phyloP scores from a whole-genome alignment of 306 rosid genomes.

The Crotalaria pallida region DNA sequence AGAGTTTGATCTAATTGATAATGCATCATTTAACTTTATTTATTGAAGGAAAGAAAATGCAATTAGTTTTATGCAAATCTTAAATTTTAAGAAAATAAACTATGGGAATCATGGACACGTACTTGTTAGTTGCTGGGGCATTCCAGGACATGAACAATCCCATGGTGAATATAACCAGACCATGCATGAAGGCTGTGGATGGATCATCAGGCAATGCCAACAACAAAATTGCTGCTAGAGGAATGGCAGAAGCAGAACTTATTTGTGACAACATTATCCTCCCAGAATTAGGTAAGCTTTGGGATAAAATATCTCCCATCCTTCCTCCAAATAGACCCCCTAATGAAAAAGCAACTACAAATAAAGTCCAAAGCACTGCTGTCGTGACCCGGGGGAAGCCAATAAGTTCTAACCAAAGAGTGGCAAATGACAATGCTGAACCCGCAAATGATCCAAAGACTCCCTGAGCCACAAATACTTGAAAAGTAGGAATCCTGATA shows the following conservation, averaged over 20 bases:
- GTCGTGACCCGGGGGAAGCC: conserved; percentile 70
- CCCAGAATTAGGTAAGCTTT: conserved; percentile 56
- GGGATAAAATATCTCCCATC: conserved; percentile 67
- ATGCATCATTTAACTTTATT: no score
- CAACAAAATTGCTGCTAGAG: conserved; percentile 61
- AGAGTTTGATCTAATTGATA: no score
- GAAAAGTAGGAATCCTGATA: conserved; percentile 61
- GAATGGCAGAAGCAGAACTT: conserved; percentile 70
- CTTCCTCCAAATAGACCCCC: conserved; percentile 78
- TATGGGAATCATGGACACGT: conserved; percentile 7
- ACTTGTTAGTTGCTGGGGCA: conserved; percentile 77
- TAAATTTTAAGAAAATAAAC: not conserved
- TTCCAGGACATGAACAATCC: conserved; percentile 64
- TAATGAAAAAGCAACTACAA: conserved; percentile 49
- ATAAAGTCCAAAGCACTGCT: conserved; percentile 57
- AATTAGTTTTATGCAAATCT: not conserved
- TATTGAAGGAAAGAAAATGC: no score
- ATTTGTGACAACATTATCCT: conserved; percentile 75
- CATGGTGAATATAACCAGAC: conserved; percentile 63
- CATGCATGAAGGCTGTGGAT: conserved; percentile 58
- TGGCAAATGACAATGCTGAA: conserved; percentile 70
- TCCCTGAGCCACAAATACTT: conserved; percentile 86
- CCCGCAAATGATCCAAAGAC: conserved; percentile 83
- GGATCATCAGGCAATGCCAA: conserved; percentile 65
- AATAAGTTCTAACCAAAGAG: conserved; percentile 80